These are phyloP conservation scores for Suhomyces kilbournensis DNA, from an alignment of 805 yeast species.

Conservation along the genomic window DNA sequence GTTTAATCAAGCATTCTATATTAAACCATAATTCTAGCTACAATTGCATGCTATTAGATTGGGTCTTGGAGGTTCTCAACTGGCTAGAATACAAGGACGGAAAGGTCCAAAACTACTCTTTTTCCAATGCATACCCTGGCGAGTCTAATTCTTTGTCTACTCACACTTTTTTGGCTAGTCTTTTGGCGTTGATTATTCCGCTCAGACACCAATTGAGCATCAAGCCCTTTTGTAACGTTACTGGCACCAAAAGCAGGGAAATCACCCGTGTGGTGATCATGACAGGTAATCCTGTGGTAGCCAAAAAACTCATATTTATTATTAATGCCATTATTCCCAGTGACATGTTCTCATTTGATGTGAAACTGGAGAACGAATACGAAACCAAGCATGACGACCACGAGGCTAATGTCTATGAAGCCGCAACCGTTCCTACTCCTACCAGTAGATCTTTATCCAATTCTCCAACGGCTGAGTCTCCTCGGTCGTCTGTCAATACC, in stretches of 20 bases:
- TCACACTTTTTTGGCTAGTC: conserved; percentile 44
- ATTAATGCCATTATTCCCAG: conserved; percentile 44
- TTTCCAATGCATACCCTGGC: background rate
- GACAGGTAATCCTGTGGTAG: conserved; percentile 60
- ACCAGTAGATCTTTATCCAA: background rate
- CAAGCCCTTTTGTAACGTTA: conserved; percentile 31
- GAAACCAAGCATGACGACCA: background rate
- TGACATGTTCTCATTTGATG: background rate
- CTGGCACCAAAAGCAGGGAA: conserved; percentile 21
- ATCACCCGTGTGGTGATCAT: conserved; percentile 51
- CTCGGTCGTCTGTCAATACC: background rate
- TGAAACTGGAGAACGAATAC: background rate
- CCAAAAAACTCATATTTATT: conserved; percentile 55
- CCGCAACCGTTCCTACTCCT: background rate
- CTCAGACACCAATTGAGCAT: conserved; percentile 30
- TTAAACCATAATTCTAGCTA: conserved; percentile 11
- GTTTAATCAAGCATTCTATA: conserved; percentile 29
- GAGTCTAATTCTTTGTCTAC: background rate
- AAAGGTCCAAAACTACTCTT: conserved; percentile 6
- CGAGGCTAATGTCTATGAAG: background rate
- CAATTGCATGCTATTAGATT: conserved; percentile 41
- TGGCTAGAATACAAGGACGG: conserved; percentile 60
- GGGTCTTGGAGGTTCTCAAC: conserved; percentile 51
- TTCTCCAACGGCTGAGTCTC: background rate
- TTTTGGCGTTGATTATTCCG: conserved; percentile 46